Evolutionary conservation across 164 flowering plant species (phyloP).

Genomic region (Vitis rupestris): DNA sequence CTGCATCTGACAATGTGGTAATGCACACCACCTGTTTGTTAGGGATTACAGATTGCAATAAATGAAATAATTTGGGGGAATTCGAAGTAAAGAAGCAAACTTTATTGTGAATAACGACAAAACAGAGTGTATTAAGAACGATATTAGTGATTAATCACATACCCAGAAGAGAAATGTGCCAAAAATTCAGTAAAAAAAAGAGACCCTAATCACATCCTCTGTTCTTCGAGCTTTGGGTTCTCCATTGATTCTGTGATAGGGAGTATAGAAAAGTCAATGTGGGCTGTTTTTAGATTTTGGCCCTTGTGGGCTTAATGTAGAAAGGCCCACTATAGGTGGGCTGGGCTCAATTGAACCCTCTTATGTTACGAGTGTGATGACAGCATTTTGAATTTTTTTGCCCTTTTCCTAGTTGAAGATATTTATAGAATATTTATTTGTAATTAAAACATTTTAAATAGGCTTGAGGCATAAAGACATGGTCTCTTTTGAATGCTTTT

Average conservation of each 20-base stretch:
- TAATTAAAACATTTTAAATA: too few species aligned
- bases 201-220: not conserved
- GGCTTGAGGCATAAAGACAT: too few species aligned
- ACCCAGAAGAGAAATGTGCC: conserved; percentile 6
- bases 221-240: conserved; percentile 5
- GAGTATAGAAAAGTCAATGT: not conserved
- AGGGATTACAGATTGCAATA: not conserved
- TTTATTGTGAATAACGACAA: too few species aligned
- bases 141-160: not conserved
- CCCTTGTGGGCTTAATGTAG: not conserved
- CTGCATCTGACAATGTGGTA: conserved; percentile 6
- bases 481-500: too few species aligned
- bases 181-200: not conserved
- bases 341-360: not conserved
- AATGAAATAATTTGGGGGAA: not conserved
- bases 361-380: not conserved
- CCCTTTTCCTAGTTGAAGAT: too few species aligned
- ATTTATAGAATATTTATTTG: too few species aligned
- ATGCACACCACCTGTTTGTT: conserved; percentile 1
- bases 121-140: too few species aligned
- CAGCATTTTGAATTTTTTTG: too few species aligned
- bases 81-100: too few species aligned
- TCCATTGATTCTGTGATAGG: not conserved
- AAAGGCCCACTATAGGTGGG: not conserved
- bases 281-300: not conserved